A percentile compares a stretch with the other conserved stretches of the same genome.
Conservation (phyloP, 2,329 filamentous ascomycete species). For the Neospermospora avenae region DNA sequence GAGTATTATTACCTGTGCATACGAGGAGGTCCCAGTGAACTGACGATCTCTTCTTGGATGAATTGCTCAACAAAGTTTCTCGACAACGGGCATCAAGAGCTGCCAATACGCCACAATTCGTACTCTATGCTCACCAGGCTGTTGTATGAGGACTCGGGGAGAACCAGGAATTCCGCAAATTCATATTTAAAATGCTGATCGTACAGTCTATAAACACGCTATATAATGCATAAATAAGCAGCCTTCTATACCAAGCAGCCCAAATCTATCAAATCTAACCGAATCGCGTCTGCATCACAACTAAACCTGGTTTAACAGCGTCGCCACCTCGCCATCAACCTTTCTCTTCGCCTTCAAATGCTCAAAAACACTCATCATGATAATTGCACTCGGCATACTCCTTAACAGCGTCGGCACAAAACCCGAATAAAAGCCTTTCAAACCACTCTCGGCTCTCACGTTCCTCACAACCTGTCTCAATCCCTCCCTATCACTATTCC, state of each 20-base stretch:
- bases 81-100: too few species aligned
- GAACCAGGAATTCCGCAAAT: too few species aligned
- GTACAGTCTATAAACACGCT: background rate
- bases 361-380: slow-evolving; percentile 27
- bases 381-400: slow-evolving; percentile 24
- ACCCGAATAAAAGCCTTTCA: slow-evolving; percentile 22
- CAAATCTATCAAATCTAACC: background rate
- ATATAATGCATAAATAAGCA: too few species aligned
- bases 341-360: slow-evolving; percentile 22
- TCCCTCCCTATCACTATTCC: slow-evolving; percentile 18
- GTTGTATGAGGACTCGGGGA: too few species aligned
- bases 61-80: too few species aligned
- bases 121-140: too few species aligned
- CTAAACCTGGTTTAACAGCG: background rate
- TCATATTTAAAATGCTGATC: background rate
- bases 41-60: too few species aligned
- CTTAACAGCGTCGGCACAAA: slow-evolving; percentile 21
- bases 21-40: too few species aligned
- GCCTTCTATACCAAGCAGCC: background rate
- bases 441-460: slow-evolving; percentile 21
- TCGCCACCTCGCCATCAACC: background rate
- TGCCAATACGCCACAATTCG: too few species aligned
- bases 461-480: slow-evolving; percentile 22
- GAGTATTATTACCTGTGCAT: too few species aligned
- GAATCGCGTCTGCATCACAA: background rate